Percentiles rank a stretch among this genome's conserved stretches.
phyloP scores from a whole-genome alignment of 768 basidiomycete genomes.

The Mycena rosella region DNA sequence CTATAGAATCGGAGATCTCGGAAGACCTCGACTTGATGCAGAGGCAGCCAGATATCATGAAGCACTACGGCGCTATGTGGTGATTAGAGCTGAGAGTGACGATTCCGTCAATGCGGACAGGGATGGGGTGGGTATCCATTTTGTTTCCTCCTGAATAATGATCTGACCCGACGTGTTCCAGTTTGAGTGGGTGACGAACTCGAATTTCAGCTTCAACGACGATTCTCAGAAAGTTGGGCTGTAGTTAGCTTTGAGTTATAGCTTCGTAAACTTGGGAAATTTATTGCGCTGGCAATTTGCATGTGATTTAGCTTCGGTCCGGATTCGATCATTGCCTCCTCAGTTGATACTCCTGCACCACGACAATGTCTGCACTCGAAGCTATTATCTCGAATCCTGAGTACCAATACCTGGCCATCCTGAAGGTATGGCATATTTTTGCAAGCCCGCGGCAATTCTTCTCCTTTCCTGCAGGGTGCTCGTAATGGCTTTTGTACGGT shows the following conservation, averaged over 20 bases:
- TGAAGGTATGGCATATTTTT: conserved; percentile 64
- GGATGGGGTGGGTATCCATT: conserved; percentile 61
- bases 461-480: conserved; percentile 68
- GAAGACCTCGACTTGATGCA: conserved; percentile 68
- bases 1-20: conserved; percentile 61
- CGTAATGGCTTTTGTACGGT: conserved; percentile 91
- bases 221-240: conserved; percentile 3
- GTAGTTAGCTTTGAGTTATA: no score
- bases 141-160: not conserved
- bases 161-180: conserved; percentile 2
- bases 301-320: not conserved
- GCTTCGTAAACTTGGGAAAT: no score
- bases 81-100: conserved; percentile 60
- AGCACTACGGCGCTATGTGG: conserved; percentile 74
- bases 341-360: no score
- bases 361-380: conserved; percentile 23
- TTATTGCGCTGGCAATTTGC: not conserved
- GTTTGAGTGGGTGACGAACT: conserved; percentile 28
- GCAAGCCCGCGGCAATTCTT: not conserved
- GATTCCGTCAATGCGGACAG: conserved; percentile 41
- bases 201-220: conserved; percentile 2
- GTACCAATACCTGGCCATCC: conserved; percentile 90
- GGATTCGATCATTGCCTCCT: not conserved
- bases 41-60: conserved; percentile 72
- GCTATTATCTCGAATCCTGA: conserved; percentile 72